Conservation (phyloP, 176 grass and related monocot species). For the Carex scoparia region DNA sequence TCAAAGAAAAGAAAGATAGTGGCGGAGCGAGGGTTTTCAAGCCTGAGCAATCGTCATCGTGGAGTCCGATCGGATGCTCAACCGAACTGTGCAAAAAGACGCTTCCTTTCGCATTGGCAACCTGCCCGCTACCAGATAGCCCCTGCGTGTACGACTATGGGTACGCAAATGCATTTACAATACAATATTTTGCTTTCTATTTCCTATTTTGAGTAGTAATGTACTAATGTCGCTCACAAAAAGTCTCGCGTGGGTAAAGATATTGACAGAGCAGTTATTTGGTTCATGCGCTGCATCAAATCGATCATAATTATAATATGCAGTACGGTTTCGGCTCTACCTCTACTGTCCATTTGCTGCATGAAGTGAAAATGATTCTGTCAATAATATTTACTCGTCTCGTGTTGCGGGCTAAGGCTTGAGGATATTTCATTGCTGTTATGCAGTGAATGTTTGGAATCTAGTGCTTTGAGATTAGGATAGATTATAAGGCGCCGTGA, state of each 20-base stretch:
- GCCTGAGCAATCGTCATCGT: constrained; percentile 53
- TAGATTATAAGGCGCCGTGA: neutral
- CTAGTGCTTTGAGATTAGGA: constrained; percentile 12
- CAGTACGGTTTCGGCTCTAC: too few species aligned
- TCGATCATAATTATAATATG: too few species aligned
- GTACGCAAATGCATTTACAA: neutral
- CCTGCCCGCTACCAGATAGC: constrained; percentile 5
- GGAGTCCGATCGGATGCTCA: constrained; percentile 51
- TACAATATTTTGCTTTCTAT: neutral
- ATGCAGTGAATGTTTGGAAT: neutral
- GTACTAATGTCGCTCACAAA: neutral
- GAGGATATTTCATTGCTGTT: neutral
- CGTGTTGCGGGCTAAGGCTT: neutral
- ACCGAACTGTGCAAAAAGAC: constrained; percentile 30
- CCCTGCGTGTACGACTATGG: constrained; percentile 48
- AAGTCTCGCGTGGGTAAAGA: neutral
- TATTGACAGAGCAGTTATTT: too few species aligned
- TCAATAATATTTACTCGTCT: neutral
- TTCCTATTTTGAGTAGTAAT: too few species aligned
- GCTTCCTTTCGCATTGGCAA: constrained; percentile 33
- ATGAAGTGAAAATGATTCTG: too few species aligned
- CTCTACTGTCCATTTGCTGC: too few species aligned
- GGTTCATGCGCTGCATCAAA: too few species aligned
- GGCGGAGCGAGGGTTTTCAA: constrained; percentile 22
- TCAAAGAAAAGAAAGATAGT: neutral